Percentiles rank a stretch among this genome's conserved stretches.
Conservation (phyloP, 495 filamentous ascomycete species). For the Immersiella caudata region DNA sequence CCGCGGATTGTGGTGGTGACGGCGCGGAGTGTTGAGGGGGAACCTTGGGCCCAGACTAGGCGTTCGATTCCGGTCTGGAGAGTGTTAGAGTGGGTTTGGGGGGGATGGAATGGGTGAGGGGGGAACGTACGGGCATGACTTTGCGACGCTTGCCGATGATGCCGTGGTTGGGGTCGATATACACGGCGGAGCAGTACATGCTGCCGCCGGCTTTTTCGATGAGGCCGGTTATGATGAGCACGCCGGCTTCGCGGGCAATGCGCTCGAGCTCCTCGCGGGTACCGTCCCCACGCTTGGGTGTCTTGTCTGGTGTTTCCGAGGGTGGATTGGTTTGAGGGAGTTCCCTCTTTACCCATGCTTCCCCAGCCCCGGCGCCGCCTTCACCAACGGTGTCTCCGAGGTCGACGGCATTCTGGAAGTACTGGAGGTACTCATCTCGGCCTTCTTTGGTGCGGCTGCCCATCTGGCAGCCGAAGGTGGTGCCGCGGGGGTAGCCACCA, state of each 20-base stretch:
- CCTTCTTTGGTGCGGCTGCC: slow-evolving; percentile 69
- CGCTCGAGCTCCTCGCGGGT: slow-evolving; percentile 79
- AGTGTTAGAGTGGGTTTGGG: background rate
- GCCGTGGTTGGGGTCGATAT: slow-evolving; percentile 74
- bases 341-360: slow-evolving; percentile 69
- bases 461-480: slow-evolving; percentile 72
- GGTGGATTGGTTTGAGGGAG: slow-evolving; percentile 48
- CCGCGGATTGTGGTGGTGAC: slow-evolving; percentile 61
- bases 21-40: slow-evolving; percentile 76
- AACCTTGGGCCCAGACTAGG: slow-evolving; percentile 88
- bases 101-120: background rate
- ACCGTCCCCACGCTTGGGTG: slow-evolving; percentile 71
- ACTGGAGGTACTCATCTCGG: slow-evolving; percentile 79
- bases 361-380: slow-evolving; percentile 61
- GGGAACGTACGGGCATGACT: slow-evolving; percentile 73
- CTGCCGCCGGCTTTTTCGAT: slow-evolving; percentile 81
- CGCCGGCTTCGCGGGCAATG: slow-evolving; percentile 70
- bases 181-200: slow-evolving; percentile 82
- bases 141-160: slow-evolving; percentile 86
- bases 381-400: slow-evolving; percentile 78
- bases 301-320: background rate
- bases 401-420: slow-evolving; percentile 79
- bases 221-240: slow-evolving; percentile 78
- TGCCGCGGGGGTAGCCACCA: slow-evolving; percentile 89
- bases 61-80: slow-evolving; percentile 76